phyloP scores from a whole-genome alignment of 2,329 filamentous ascomycete genomes.

The Scytalidium lignicola region DNA sequence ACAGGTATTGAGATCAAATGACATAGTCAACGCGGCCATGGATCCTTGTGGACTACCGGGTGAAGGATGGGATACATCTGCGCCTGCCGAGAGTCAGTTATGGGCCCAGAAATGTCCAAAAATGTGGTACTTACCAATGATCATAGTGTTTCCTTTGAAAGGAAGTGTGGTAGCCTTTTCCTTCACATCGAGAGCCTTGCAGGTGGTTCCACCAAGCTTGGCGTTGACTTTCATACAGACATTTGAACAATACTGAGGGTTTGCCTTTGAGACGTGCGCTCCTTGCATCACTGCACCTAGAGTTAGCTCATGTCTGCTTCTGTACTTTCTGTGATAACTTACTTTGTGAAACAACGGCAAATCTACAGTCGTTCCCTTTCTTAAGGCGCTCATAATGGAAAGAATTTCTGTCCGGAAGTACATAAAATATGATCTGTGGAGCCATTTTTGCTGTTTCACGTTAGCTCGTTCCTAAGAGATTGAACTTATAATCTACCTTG shows the following conservation, averaged over 20 bases:
- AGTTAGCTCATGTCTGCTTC: neutral
- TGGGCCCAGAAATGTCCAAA: neutral
- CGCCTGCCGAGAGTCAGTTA: constrained; percentile 60
- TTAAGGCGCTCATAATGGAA: constrained; percentile 80
- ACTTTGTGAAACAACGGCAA: constrained; percentile 72
- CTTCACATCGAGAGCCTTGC: constrained; percentile 21
- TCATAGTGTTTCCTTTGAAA: constrained; percentile 60
- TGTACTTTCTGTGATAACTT: constrained; percentile 10
- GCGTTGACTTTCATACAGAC: constrained; percentile 96
- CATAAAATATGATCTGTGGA: constrained; percentile 75
- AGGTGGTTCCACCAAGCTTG: constrained; percentile 83
- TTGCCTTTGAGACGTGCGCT: constrained; percentile 61
- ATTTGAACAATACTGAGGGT: constrained; percentile 85
- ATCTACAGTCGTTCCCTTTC: constrained; percentile 81
- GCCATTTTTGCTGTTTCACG: constrained; percentile 1
- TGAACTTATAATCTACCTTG: constrained; percentile 1
- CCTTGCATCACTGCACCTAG: constrained; percentile 57
- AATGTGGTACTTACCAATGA: constrained; percentile 51
- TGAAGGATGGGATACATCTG: constrained; percentile 81
- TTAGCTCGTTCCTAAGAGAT: neutral
- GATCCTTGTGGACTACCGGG: constrained; percentile 65
- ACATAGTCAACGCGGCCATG: constrained; percentile 83
- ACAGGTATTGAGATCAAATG: constrained; percentile 64
- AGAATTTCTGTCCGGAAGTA: constrained; percentile 67
- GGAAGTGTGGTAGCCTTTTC: constrained; percentile 24